Percentiles rank a stretch among this genome's conserved stretches.
phyloP scores from a whole-genome alignment of 139 green algal species.

The Tetraselmis chui region DNA sequence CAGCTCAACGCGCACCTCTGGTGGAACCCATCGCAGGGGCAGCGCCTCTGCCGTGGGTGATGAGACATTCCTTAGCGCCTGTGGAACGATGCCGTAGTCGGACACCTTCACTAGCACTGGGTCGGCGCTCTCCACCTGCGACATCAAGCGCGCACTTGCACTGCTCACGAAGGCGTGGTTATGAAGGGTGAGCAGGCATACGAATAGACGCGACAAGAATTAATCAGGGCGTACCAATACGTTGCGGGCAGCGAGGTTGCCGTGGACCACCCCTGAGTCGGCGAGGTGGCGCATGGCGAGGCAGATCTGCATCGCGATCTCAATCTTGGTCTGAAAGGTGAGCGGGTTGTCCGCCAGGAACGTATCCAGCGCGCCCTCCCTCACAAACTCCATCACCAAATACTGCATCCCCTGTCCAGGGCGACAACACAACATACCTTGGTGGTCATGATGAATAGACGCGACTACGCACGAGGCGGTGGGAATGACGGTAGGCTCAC shows the following conservation, averaged over 20 bases:
- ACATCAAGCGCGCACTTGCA: too few relatives aligned
- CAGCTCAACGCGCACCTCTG: constrained; percentile 24
- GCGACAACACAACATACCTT: too few relatives aligned
- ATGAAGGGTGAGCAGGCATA: too few relatives aligned
- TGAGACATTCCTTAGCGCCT: neutral
- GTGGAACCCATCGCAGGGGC: constrained; percentile 42
- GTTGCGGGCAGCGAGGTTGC: constrained; percentile 46
- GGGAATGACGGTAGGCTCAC: too few relatives aligned
- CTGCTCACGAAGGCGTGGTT: too few relatives aligned
- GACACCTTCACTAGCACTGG: constrained; percentile 50
- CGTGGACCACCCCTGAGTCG: constrained; percentile 32
- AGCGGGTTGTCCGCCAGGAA: neutral
- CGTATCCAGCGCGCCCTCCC: neutral
- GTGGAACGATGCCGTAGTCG: constrained; percentile 36
- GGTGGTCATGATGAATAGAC: too few relatives aligned
- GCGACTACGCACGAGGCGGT: too few relatives aligned
- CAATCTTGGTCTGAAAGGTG: neutral
- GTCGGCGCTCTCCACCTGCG: constrained; percentile 20
- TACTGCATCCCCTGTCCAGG: neutral
- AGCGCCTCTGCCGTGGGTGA: constrained; percentile 17
- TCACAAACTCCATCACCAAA: neutral
- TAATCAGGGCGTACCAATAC: constrained; percentile 52
- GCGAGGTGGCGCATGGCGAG: constrained; percentile 40
- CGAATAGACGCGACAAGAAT: too few relatives aligned
- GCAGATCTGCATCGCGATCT: constrained; percentile 30